phyloP scores from a whole-genome alignment of 768 basidiomycete genomes.

The Cyclocybe aegerita region DNA sequence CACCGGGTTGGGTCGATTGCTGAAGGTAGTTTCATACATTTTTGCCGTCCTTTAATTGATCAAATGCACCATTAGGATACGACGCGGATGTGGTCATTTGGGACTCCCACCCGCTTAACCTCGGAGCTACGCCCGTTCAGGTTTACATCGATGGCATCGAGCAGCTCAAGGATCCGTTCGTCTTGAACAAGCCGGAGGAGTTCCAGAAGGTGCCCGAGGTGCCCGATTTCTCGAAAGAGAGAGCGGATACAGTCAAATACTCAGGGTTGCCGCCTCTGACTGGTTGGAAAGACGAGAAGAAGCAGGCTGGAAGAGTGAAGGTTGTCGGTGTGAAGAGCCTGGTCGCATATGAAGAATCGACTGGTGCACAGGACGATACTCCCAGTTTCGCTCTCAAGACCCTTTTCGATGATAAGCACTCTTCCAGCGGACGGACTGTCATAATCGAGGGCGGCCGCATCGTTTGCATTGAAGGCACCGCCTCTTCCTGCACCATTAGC shows the following conservation, averaged over 20 bases:
- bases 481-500: slow-evolving; percentile 18
- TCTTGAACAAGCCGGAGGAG: slow-evolving; percentile 40
- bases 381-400: slow-evolving; percentile 14
- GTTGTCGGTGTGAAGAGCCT: slow-evolving; percentile 52
- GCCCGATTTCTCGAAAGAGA: slow-evolving; percentile 65
- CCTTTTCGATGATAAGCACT: slow-evolving; percentile 18
- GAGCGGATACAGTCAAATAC: slow-evolving; percentile 52
- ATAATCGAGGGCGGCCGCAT: slow-evolving; percentile 56
- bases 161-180: slow-evolving; percentile 44
- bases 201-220: slow-evolving; percentile 52
- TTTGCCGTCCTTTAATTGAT: slow-evolving; percentile 1
- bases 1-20: slow-evolving; percentile 68
- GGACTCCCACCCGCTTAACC: slow-evolving; percentile 74
- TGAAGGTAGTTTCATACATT: slow-evolving; percentile 32
- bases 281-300: slow-evolving; percentile 24
- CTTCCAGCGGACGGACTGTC: slow-evolving; percentile 28
- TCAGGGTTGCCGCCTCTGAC: slow-evolving; percentile 71
- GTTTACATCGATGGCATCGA: slow-evolving; percentile 84
- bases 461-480: slow-evolving; percentile 31
- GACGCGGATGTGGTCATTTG: slow-evolving; percentile 70
- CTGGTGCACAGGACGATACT: background rate
- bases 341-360: slow-evolving; percentile 24
- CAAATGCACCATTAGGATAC: slow-evolving; percentile 42
- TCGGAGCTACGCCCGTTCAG: slow-evolving; percentile 80
- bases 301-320: slow-evolving; percentile 33